These are phyloP conservation scores for Ophiocordyceps robertsii DNA, from an alignment of 2,329 filamentous ascomycete species.

Conservation along the genomic window DNA sequence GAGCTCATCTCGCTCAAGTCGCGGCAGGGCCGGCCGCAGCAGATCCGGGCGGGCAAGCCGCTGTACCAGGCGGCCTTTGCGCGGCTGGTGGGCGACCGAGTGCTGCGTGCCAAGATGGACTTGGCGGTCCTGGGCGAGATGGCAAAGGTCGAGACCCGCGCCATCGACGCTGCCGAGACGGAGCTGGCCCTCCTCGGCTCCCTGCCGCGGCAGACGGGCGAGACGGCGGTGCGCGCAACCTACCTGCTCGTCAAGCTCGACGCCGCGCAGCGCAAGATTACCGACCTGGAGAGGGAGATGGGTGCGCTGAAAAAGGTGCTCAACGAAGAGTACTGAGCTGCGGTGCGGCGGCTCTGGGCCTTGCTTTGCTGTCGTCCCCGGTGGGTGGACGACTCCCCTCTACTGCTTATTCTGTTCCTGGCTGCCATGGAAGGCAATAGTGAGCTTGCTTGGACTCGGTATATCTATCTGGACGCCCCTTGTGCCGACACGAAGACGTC, in stretches of 20 bases:
- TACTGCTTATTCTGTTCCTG: too few relatives aligned
- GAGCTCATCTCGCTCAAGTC: constrained; percentile 73
- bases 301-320: constrained; percentile 54
- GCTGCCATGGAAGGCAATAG: too few relatives aligned
- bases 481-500: too few relatives aligned
- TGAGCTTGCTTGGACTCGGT: too few relatives aligned
- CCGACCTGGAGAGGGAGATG: constrained; percentile 61
- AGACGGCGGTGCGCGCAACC: constrained; percentile 50
- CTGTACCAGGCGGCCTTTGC: constrained; percentile 78
- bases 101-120: constrained; percentile 61
- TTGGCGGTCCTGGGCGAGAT: constrained; percentile 56
- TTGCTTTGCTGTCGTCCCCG: too few relatives aligned
- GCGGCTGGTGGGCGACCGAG: constrained; percentile 54
- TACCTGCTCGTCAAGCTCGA: constrained; percentile 66
- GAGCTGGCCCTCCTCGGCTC: constrained; percentile 61
- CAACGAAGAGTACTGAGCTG: constrained; percentile 14
- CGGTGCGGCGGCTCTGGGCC: too few relatives aligned
- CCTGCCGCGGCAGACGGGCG: constrained; percentile 55
- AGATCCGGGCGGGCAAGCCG: constrained; percentile 69
- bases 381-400: too few relatives aligned
- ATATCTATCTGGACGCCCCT: too few relatives aligned
- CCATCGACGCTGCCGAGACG: constrained; percentile 64
- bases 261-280: constrained; percentile 61
- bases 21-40: constrained; percentile 61
- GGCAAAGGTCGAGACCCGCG: constrained; percentile 57